Evolutionary conservation across 1,284 basidiomycete genomes (phyloP), one percentile per base, ranked within the genome.

Genomic region (Rhizopogon hawkerae): DNA sequence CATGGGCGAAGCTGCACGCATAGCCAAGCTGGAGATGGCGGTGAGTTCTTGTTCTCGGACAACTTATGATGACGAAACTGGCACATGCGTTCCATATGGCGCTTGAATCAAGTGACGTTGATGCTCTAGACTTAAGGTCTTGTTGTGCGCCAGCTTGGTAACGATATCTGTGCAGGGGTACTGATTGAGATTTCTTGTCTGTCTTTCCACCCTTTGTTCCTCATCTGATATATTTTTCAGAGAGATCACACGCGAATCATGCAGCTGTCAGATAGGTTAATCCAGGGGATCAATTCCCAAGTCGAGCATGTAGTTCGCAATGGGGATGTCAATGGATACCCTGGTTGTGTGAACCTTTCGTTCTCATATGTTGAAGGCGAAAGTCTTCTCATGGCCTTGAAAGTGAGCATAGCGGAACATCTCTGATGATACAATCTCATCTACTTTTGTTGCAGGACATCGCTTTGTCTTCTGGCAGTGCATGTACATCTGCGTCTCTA

Each of bases 331-430:
- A 75, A 83, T 50, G 95, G 92, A 13, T 95, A 92, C 68, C 82
- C 91, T 5, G 92, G 92, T 36, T 98, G 94, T 67, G 81, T 97
- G 62, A 98, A 98, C 69, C 75, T 98, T 38, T 93, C 89, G 54
- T 98, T 98, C 67, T 83, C 94, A 9, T 98, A 97, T 65, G 93
- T 98, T 38, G 95, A 98, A 66, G 95, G 95, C 26, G 95, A 98
- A 71, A 94, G 90, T 63, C 77, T 99, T 54, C 71, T 99, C 56
- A 98, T 98, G 96, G 95, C 96, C 14, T 71, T 99, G 58, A 98
- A 98, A 79, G 95, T 96, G 61, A 69, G 84, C 56, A 70, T 33
- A 43, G 4, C 11, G 18, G 29, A 11, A 42, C 16, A 8, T 18
- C 44, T 23, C 38, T 34, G 1, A 29, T 34, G 21, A 33, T 29